phyloP scores from a whole-genome alignment of 2,329 filamentous ascomycete species.

The Didymellaceae sp. region DNA sequence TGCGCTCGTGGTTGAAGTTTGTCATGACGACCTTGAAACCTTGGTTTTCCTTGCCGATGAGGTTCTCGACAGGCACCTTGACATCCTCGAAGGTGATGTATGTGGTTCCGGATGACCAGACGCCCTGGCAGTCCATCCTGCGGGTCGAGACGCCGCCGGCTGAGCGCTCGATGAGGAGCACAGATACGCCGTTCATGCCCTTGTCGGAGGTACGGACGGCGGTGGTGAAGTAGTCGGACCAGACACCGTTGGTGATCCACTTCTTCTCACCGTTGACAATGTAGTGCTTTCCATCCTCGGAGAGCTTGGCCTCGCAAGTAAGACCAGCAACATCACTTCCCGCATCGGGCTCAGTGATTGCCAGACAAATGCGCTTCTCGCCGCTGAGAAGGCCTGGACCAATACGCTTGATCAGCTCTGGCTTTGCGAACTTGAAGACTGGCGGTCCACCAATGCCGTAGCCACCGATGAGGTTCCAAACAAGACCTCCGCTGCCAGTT shows the following conservation, averaged over 20 bases:
- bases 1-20: conserved; percentile 99
- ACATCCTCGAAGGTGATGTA: conserved; percentile 99
- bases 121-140: conserved; percentile 92
- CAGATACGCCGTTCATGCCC: conserved; percentile 91
- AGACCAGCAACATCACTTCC: conserved; percentile 95
- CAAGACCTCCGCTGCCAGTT: conserved; percentile 85
- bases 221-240: conserved; percentile 96
- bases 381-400: conserved; percentile 86
- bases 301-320: conserved; percentile 93
- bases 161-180: conserved; percentile 89
- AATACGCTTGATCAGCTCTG: conserved; percentile 83
- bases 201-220: conserved; percentile 87
- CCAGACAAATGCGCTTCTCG: conserved; percentile 96
- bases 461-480: conserved; percentile 97
- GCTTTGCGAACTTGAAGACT: conserved; percentile 88
- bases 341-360: conserved; percentile 91
- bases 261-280: conserved; percentile 99
- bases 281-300: conserved; percentile 96
- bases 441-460: conserved; percentile 95
- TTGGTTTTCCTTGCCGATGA: conserved; percentile 97
- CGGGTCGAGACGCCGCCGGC: conserved; percentile 87
- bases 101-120: conserved; percentile 93
- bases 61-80: conserved; percentile 98
- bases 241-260: conserved; percentile 99
- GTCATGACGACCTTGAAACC: conserved; percentile 99